These are phyloP conservation scores for Plasmodium yoelii DNA, from an alignment of 169 alveolate genomes.

Conservation along the genomic window DNA sequence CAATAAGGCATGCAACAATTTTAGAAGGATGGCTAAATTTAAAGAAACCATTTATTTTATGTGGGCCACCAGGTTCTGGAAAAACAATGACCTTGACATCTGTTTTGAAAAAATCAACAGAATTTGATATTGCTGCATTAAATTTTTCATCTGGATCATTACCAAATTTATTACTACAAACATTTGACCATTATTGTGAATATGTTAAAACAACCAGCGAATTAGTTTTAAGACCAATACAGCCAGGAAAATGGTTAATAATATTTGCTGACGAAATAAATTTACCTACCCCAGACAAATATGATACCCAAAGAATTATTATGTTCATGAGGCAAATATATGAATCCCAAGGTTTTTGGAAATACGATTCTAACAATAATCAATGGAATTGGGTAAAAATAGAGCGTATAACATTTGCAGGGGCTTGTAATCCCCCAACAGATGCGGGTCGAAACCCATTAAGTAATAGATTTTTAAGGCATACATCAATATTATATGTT, in stretches of 20 bases:
- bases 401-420: constrained; percentile 97
- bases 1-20: constrained; percentile 96
- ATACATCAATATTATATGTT: constrained; percentile 95
- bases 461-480: constrained; percentile 96
- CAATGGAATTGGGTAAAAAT: constrained; percentile 93
- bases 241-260: constrained; percentile 96
- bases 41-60: constrained; percentile 96
- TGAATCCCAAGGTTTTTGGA: constrained; percentile 98
- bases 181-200: constrained; percentile 98
- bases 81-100: constrained; percentile 98
- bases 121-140: constrained; percentile 95
- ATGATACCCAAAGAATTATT: constrained; percentile 97
- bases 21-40: constrained; percentile 96
- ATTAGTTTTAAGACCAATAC: constrained; percentile 94
- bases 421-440: constrained; percentile 99
- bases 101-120: constrained; percentile 93
- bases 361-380: constrained; percentile 89
- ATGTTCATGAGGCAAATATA: constrained; percentile 95
- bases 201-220: constrained; percentile 93
- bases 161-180: constrained; percentile 93
- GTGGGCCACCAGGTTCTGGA: constrained; percentile 99
- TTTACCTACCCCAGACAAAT: constrained; percentile 97
- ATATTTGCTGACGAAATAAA: constrained; percentile 98
- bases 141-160: constrained; percentile 96
- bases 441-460: constrained; percentile 98